These are phyloP conservation scores for Calonectria montana DNA, from an alignment of 2,329 filamentous ascomycete species.

Conservation along the genomic window DNA sequence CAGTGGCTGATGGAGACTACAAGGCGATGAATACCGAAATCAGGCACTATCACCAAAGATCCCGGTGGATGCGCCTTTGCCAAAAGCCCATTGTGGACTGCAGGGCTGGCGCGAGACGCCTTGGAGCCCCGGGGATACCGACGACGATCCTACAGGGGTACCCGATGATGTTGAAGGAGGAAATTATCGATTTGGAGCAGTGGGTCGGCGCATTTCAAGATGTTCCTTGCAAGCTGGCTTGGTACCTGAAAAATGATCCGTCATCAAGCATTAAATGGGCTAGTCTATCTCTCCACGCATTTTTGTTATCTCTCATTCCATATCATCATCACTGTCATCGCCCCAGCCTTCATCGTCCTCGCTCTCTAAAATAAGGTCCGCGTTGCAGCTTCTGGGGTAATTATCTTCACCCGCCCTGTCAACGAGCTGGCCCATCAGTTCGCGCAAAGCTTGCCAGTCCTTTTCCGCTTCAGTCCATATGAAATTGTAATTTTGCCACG, in stretches of 20 bases:
- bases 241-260: too few relatives aligned
- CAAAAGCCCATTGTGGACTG: neutral
- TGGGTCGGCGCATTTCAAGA: too few relatives aligned
- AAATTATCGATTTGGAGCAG: neutral
- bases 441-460: neutral
- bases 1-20: neutral
- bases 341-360: neutral
- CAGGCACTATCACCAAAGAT: neutral
- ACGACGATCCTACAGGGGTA: neutral
- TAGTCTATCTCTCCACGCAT: neutral
- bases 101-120: neutral
- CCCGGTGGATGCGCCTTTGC: neutral
- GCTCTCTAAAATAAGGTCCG: neutral
- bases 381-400: neutral
- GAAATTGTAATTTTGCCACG: neutral
- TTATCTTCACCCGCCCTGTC: neutral
- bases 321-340: neutral
- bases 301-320: neutral
- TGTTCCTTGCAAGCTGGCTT: too few relatives aligned
- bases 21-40: neutral
- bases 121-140: neutral
- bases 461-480: neutral
- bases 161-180: neutral
- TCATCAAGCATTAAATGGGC: too few relatives aligned
- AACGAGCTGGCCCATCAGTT: neutral